Conservation (phyloP, 768 basidiomycete species). For the Boletellus ananiceps region DNA sequence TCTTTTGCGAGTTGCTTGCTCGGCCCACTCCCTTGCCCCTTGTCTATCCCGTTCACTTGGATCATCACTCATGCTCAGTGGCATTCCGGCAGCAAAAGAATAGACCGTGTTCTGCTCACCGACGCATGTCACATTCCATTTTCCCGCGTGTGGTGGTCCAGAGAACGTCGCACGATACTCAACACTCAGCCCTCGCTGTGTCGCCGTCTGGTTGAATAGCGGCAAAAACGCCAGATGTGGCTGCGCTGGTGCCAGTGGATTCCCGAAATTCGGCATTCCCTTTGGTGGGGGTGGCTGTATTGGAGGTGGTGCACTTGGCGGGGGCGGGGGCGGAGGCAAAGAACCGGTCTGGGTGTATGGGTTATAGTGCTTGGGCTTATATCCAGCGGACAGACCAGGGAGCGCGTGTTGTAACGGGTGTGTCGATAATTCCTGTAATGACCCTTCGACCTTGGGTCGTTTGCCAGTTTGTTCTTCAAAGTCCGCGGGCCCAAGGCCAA, state of each 20-base stretch:
- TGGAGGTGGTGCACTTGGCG: slow-evolving; percentile 30
- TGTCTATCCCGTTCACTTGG: slow-evolving; percentile 65
- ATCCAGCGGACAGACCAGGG: slow-evolving; percentile 11
- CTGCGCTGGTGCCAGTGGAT: slow-evolving; percentile 62
- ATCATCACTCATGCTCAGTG: slow-evolving; percentile 2
- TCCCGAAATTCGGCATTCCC: slow-evolving; percentile 34
- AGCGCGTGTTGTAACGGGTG: slow-evolving; percentile 23
- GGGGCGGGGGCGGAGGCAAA: slow-evolving; percentile 19
- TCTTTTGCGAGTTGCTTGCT: slow-evolving; percentile 78
- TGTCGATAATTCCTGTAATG: slow-evolving; percentile 29
- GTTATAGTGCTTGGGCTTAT: slow-evolving; percentile 28
- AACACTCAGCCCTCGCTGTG: slow-evolving; percentile 58
- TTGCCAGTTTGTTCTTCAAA: slow-evolving; percentile 30
- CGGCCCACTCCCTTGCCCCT: slow-evolving; percentile 59
- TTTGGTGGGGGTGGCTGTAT: slow-evolving; percentile 34
- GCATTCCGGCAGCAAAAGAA: background rate
- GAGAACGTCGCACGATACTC: slow-evolving; percentile 56
- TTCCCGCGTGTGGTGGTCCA: slow-evolving; percentile 65
- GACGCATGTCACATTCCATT: slow-evolving; percentile 63
- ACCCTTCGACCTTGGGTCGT: slow-evolving; percentile 28
- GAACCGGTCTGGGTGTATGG: slow-evolving; percentile 21
- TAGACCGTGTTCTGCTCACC: slow-evolving; percentile 42
- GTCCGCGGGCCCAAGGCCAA: slow-evolving; percentile 20
- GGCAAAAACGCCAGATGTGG: slow-evolving; percentile 62
- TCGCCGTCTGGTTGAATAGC: slow-evolving; percentile 69